A percentile compares a stretch with the other conserved stretches of the same genome.
Evolutionary conservation across 2,329 filamentous ascomycete genomes (phyloP).

Genomic region (Colletotrichum orbiculare): DNA sequence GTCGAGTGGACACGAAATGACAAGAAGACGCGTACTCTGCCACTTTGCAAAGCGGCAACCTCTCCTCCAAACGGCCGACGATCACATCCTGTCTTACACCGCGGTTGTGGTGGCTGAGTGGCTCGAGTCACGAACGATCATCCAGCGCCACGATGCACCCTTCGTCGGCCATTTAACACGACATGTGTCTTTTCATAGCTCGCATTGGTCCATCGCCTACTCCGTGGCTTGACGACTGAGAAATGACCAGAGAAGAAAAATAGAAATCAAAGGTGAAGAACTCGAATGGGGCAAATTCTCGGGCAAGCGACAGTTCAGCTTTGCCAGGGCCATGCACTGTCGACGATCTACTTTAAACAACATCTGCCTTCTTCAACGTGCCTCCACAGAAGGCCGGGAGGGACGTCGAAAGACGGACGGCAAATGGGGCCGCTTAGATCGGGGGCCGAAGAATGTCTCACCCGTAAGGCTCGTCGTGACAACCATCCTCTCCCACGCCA

Average conservation of each 20-base stretch:
- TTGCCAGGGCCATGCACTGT: slow-evolving; percentile 3
- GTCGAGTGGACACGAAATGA: too few relatives aligned
- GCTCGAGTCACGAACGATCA: slow-evolving; percentile 10
- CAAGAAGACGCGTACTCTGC: too few relatives aligned
- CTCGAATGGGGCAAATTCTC: not conserved
- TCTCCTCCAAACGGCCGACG: not conserved
- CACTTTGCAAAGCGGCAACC: too few relatives aligned
- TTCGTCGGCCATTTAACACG: too few relatives aligned
- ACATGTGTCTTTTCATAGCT: too few relatives aligned
- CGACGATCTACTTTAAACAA: slow-evolving; percentile 2
- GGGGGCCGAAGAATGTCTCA: slow-evolving; percentile 31
- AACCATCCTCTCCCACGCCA: too few relatives aligned
- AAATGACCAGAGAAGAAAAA: not conserved
- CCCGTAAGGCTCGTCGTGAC: slow-evolving; percentile 4
- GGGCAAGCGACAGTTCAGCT: slow-evolving; percentile 11
- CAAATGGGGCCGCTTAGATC: slow-evolving; percentile 28
- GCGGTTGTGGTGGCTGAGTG: slow-evolving; percentile 18
- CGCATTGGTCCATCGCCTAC: too few relatives aligned
- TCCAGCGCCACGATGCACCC: slow-evolving; percentile 6
- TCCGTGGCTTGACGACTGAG: not conserved
- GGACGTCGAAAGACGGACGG: slow-evolving; percentile 3
- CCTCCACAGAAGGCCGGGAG: not conserved
- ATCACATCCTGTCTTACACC: slow-evolving; percentile 11
- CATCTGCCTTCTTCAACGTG: not conserved
- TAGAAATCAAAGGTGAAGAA: not conserved